Percentiles rank a stretch among this genome's conserved stretches.
Evolutionary conservation across 225 moss, liverwort and hornwort genomes (phyloP).

Genomic region (Thuidium tamariscinum): DNA sequence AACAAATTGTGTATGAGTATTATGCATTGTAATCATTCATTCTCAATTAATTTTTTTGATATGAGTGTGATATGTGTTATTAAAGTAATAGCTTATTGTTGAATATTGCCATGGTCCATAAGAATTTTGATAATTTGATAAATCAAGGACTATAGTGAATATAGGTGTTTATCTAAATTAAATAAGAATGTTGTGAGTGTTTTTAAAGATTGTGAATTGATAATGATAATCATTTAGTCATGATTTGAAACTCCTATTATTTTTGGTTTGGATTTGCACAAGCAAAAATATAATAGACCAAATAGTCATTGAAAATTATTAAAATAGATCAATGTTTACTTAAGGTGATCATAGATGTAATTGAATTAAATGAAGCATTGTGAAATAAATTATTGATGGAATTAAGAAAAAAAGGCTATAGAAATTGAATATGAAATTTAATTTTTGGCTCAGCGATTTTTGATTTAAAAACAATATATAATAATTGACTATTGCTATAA

Average conservation of each 20-base stretch:
- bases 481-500: too few relatives aligned
- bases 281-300: fast-evolving
- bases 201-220: neutral
- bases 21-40: neutral
- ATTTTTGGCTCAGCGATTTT: too few relatives aligned
- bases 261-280: neutral
- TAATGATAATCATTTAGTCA: neutral
- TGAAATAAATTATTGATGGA: neutral
- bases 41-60: too few relatives aligned
- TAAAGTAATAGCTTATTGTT: too few relatives aligned
- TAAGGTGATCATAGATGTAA: neutral
- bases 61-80: neutral
- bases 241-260: neutral
- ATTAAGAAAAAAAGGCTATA: neutral
- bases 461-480: too few relatives aligned
- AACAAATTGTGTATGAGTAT: neutral
- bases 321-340: neutral
- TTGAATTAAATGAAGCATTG: neutral
- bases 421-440: too few relatives aligned
- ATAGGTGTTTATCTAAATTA: neutral
- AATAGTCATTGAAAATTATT: neutral
- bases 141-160: fast-evolving
- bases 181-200: neutral
- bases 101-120: neutral
- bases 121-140: neutral